phyloP scores from a whole-genome alignment of 108 stramenopile genomes.

The Aurantiochytrium sp. region DNA sequence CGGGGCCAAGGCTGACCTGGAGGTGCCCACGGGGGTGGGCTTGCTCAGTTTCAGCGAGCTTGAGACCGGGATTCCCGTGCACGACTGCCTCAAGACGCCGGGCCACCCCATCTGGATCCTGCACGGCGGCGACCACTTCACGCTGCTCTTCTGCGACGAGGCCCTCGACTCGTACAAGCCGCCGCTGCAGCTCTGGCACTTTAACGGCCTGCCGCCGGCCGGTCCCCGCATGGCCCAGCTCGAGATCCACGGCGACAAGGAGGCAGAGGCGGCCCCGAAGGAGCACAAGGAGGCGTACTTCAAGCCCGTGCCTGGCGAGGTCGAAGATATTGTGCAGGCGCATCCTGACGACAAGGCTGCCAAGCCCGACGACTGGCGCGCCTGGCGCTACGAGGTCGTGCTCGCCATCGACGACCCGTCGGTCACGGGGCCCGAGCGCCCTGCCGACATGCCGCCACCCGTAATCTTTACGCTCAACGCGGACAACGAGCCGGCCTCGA shows the following conservation, averaged over 20 bases:
- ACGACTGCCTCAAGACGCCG: not conserved
- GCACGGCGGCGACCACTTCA: slow-evolving; percentile 23
- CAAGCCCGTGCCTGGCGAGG: not conserved
- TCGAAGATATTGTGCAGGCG: slow-evolving; percentile 12
- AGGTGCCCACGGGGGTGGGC: not conserved
- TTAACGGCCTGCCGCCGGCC: not conserved
- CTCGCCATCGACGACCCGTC: slow-evolving; percentile 19
- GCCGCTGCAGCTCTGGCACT: slow-evolving; percentile 9
- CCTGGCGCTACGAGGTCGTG: not conserved
- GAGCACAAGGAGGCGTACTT: not conserved
- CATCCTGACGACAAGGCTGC: not conserved
- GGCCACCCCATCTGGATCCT: not conserved
- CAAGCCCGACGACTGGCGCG: not conserved
- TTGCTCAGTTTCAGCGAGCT: not conserved
- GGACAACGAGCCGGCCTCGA: not conserved
- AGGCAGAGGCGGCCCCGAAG: not conserved
- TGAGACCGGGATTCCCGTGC: not conserved
- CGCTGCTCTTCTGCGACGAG: not conserved
- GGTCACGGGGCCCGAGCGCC: not conserved
- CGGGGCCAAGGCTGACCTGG: not conserved
- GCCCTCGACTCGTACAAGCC: not conserved
- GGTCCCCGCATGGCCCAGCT: not conserved
- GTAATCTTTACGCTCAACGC: not conserved
- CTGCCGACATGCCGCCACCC: not conserved
- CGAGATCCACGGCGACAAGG: not conserved